Evolutionary conservation across 2,329 filamentous ascomycete genomes (phyloP), one percentile per base, ranked within the genome.

Genomic region (Penicillium frequentans): DNA sequence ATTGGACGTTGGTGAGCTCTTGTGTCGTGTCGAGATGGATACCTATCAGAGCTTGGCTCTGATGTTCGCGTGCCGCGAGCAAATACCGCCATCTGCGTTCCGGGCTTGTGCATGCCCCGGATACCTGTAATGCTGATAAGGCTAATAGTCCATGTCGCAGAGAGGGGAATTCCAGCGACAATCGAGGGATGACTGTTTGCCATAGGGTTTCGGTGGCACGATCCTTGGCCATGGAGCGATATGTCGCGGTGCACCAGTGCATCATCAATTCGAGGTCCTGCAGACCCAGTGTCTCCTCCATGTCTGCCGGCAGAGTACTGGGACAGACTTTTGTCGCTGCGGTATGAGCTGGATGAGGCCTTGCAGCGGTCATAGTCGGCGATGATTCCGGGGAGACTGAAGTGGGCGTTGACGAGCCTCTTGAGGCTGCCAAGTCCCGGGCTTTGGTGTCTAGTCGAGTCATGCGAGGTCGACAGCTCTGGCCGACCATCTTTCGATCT

Each of bases 141-240:
- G 73, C 71, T 11, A 74, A 61, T n/a, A 75, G 66, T 3, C 70
- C 71, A 57, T 74, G 71, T 56, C 71, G 69, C 6, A 75, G 57
- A 37, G 66, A 66, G 16, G 69, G 63, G 37, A 69, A 65, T 13
- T 56, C 59, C 52, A 73, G 65, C 11, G 71, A 68, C 39, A 73
- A 64, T 27, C 64, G 63, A 3, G 70, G 70, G 33, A 75, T 64
- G 19, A 61, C 61, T 9, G 61, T 66, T 57, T 73, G 70, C 71
- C 73, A 74, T 14, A 74, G 58, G 5, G 37, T 24, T 54, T 71
- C 66, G 23, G 67, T 67, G 10, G 56, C 29, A 11, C 39, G 43
- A 27, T 69, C 63, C 13, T 63, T 63, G 6, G 70, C 61, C 58
- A 74, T 64, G 3, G 70, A 68, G 31, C 66, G 68, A 56, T 73